Conservation (phyloP, 202 grass and related monocot species). For the Panicum hallii region DNA sequence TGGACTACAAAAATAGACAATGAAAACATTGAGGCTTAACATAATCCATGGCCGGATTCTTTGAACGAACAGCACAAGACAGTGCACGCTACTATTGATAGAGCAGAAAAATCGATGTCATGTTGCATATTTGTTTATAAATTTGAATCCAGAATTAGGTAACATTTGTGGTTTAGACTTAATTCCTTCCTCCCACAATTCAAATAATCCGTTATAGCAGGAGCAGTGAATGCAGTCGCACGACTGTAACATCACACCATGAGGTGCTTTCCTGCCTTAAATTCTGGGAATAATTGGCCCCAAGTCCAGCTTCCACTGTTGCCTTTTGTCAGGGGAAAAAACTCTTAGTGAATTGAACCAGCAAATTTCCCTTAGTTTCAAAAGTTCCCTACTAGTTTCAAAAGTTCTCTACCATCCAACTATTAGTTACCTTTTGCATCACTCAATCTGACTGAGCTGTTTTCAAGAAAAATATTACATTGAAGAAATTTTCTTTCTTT, state of each 20-base stretch:
- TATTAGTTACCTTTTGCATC: slow-evolving; percentile 13
- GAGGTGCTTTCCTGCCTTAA: not conserved
- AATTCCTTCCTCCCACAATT: not conserved
- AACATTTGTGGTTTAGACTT: not conserved
- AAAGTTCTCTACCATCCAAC: slow-evolving; percentile 1
- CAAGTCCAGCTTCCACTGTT: not conserved
- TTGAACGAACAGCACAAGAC: too few species aligned
- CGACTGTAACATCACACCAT: not conserved
- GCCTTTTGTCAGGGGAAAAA: not conserved
- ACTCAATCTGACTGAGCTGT: not conserved
- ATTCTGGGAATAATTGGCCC: not conserved
- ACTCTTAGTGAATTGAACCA: not conserved
- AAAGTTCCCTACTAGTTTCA: slow-evolving; percentile 13
- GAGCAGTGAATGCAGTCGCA: not conserved
- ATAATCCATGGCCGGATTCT: not conserved
- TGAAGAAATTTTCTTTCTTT: not conserved
- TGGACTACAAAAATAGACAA: not conserved
- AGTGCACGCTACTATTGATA: too few species aligned
- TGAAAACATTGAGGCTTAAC: not conserved
- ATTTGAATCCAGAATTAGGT: not conserved
- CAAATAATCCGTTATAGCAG: slow-evolving; percentile 5
- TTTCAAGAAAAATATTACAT: not conserved
- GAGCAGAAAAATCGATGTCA: not conserved
- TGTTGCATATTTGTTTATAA: not conserved
- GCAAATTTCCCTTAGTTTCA: not conserved